These are phyloP conservation scores for Globisporangium apiculatum DNA, from an alignment of 352 stramenopile genomes.

Conservation along the genomic window DNA sequence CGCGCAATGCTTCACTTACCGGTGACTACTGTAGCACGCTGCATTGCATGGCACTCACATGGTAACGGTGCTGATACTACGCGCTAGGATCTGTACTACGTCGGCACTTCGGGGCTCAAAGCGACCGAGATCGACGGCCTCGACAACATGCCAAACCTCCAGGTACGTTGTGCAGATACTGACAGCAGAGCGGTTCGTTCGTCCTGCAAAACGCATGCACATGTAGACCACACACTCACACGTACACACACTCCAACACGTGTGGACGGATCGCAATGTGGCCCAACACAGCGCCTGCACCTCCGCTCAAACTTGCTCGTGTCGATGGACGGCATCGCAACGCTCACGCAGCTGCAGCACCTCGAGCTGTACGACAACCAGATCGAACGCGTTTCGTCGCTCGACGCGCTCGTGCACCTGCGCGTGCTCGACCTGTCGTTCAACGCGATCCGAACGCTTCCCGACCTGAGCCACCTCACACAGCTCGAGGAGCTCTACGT, in stretches of 20 bases:
- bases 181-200: too few relatives aligned
- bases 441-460: conserved; percentile 93
- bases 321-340: conserved; percentile 71
- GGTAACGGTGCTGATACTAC: too few relatives aligned
- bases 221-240: background rate
- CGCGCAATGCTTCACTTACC: background rate
- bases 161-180: conserved; percentile 15
- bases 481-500: conserved; percentile 91
- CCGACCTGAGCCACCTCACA: conserved; percentile 66
- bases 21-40: too few relatives aligned
- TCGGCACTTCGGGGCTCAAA: conserved; percentile 77
- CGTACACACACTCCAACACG: background rate
- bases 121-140: conserved; percentile 58
- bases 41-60: too few relatives aligned
- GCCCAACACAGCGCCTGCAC: conserved; percentile 33
- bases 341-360: conserved; percentile 72
- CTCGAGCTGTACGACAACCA: conserved; percentile 99
- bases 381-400: conserved; percentile 78
- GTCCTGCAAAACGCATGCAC: too few relatives aligned
- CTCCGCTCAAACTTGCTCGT: conserved; percentile 76
- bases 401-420: conserved; percentile 57
- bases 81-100: conserved; percentile 69
- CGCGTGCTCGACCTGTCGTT: conserved; percentile 95
- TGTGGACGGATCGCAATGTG: too few relatives aligned
- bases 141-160: conserved; percentile 36